phyloP scores from a whole-genome alignment of 1,139 yeast species.

The Yamadazyma mexicana region DNA sequence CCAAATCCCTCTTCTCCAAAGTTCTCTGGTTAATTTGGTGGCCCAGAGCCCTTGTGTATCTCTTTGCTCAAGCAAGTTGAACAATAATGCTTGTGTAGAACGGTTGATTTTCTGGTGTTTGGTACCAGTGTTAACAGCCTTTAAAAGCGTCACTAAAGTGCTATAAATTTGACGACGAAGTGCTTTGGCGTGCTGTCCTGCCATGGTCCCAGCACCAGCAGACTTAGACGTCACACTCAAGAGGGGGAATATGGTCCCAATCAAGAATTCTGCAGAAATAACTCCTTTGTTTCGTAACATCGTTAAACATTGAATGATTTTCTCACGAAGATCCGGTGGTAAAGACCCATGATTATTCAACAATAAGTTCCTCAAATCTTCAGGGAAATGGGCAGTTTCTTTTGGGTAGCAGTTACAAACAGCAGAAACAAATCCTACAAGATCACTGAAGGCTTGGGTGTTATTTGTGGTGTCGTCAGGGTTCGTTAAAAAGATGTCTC shows the following conservation, averaged over 20 bases:
- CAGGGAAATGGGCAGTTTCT: conserved; percentile 82
- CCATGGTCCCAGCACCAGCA: conserved; percentile 34
- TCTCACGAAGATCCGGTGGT: conserved; percentile 84
- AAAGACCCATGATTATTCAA: conserved; percentile 76
- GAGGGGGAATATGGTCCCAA: conserved; percentile 86
- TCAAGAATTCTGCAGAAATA: conserved; percentile 75
- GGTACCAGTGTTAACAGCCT: conserved; percentile 79
- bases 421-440: conserved; percentile 88
- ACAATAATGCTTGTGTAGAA: conserved; percentile 87
- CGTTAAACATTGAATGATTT: conserved; percentile 83
- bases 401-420: conserved; percentile 88
- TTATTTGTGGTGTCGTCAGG: conserved; percentile 53
- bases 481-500: conserved; percentile 79
- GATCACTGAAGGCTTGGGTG: conserved; percentile 73
- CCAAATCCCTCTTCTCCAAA: conserved; percentile 98
- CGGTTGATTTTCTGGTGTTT: conserved; percentile 85
- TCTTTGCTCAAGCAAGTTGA: conserved; percentile 77
- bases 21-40: conserved; percentile 86
- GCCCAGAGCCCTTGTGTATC: conserved; percentile 94
- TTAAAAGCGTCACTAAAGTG: conserved; percentile 73
- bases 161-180: conserved; percentile 81
- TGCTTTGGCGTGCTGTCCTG: conserved; percentile 78
- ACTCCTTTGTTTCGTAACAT: conserved; percentile 87
- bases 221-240: conserved; percentile 46
- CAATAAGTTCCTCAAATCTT: conserved; percentile 69